phyloP scores from a whole-genome alignment of 2,329 filamentous ascomycete genomes.

The Ascochyta pisi region DNA sequence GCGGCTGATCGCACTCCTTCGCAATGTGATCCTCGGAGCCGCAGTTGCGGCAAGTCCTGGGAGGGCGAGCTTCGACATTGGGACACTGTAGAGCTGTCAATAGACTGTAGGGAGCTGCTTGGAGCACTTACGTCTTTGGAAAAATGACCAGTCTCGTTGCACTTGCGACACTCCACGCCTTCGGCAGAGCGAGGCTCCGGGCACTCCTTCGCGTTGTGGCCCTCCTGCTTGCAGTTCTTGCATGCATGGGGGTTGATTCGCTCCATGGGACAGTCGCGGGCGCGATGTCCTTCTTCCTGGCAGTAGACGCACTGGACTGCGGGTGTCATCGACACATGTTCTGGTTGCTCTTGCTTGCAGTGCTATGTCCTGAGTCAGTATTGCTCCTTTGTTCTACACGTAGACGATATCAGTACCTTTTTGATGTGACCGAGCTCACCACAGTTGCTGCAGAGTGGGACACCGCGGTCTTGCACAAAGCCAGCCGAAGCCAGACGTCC shows the following conservation, averaged over 20 bases:
- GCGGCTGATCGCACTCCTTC: constrained; percentile 48
- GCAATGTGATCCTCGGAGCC: constrained; percentile 46
- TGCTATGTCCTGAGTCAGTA: constrained; percentile 41
- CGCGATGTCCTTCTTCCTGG: constrained; percentile 67
- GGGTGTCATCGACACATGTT: constrained; percentile 52
- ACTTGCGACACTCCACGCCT: constrained; percentile 71
- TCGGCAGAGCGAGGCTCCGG: constrained; percentile 57
- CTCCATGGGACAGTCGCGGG: constrained; percentile 66
- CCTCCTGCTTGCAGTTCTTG: constrained; percentile 68
- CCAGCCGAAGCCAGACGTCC: constrained; percentile 71
- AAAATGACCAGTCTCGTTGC: constrained; percentile 58
- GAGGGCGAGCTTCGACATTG: constrained; percentile 35
- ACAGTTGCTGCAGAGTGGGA: constrained; percentile 70
- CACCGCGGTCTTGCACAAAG: constrained; percentile 65
- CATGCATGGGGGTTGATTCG: constrained; percentile 70
- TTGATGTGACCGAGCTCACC: constrained; percentile 67
- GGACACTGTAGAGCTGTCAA: constrained; percentile 38
- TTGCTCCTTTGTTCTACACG: no score
- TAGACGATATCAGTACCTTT: constrained; percentile 40
- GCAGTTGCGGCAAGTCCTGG: constrained; percentile 47
- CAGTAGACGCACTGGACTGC: constrained; percentile 71
- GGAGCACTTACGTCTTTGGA: constrained; percentile 36
- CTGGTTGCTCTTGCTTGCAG: constrained; percentile 65
- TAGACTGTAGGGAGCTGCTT: neutral
- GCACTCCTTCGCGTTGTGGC: constrained; percentile 48